Evolutionary conservation across 108 stramenopile species (phyloP).

Genomic region (Mediolabrus comicus): DNA sequence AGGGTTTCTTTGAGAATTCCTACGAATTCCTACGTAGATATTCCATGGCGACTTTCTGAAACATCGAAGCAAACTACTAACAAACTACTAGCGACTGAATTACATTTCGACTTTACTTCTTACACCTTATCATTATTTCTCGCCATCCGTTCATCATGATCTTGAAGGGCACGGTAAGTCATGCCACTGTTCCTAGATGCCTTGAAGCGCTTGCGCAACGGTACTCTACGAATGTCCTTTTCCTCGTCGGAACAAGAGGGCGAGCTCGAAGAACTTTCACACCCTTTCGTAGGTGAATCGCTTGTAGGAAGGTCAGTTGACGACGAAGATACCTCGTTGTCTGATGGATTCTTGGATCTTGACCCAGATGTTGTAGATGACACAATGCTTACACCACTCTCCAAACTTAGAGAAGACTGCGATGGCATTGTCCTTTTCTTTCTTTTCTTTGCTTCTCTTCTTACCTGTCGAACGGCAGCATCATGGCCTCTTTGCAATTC

Average conservation of each 20-base stretch:
- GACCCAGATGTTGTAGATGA: slow-evolving; percentile 17
- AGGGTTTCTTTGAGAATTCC: too few relatives aligned
- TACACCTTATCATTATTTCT: background rate
- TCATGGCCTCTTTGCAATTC: slow-evolving; percentile 19
- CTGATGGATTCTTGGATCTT: slow-evolving; percentile 16
- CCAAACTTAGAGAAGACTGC: slow-evolving; percentile 1
- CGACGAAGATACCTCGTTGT: slow-evolving; percentile 21
- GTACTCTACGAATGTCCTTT: slow-evolving; percentile 5
- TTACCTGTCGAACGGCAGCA: slow-evolving; percentile 2
- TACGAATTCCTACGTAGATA: too few relatives aligned
- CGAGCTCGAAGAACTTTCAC: slow-evolving; percentile 19
- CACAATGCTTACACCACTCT: background rate
- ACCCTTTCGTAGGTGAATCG: slow-evolving; percentile 18
- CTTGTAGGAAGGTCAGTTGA: slow-evolving; percentile 16
- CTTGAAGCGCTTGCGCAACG: slow-evolving; percentile 30
- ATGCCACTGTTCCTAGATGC: slow-evolving; percentile 6
- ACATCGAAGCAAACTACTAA: too few relatives aligned
- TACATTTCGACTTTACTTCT: too few relatives aligned
- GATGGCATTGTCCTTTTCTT: slow-evolving; percentile 2
- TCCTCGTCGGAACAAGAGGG: slow-evolving; percentile 30
- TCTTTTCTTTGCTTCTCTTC: slow-evolving; percentile 5
- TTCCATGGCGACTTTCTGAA: too few relatives aligned
- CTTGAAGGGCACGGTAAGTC: slow-evolving; percentile 2
- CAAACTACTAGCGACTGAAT: too few relatives aligned
- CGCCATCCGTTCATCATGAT: background rate